Conservation (phyloP, 805 yeast genomes). For the Myxozyma geophila region DNA sequence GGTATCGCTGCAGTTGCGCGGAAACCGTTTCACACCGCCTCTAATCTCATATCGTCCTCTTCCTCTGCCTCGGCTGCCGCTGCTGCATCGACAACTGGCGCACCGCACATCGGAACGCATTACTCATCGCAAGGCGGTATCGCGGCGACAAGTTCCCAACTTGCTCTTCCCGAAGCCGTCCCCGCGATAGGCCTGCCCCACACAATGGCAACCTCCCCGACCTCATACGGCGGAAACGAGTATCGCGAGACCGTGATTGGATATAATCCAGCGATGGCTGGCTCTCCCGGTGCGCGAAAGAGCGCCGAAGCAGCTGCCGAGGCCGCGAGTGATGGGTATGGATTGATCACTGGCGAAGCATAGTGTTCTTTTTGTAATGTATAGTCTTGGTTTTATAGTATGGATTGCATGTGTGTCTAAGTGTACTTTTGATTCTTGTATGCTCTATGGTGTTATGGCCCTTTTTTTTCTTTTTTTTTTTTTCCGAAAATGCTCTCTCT, state of each 20-base stretch:
- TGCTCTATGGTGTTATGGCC: background rate
- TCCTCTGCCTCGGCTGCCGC: too few species aligned
- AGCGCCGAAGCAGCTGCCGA: background rate
- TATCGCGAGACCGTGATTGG: background rate
- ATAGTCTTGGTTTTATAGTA: background rate
- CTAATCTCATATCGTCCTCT: constrained; percentile 1
- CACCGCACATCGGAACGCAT: constrained; percentile 9
- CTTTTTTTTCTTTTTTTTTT: background rate
- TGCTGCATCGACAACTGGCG: background rate
- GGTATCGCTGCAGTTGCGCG: constrained; percentile 15
- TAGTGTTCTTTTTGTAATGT: background rate
- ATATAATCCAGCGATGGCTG: background rate
- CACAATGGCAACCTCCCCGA: background rate
- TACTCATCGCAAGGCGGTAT: background rate
- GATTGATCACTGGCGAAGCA: constrained; percentile 9
- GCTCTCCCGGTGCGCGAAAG: background rate
- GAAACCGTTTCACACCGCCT: constrained; percentile 4
- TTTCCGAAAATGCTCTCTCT: background rate
- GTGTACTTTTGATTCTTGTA: background rate
- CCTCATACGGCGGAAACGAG: background rate
- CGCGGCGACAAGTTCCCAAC: constrained; percentile 10
- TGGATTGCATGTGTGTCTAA: background rate
- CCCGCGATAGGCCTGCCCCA: constrained; percentile 14
- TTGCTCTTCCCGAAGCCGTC: constrained; percentile 13
- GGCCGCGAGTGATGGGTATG: constrained; percentile 2